Conservation (phyloP, 208 protist genomes). For the Angomonas desouzai region DNA sequence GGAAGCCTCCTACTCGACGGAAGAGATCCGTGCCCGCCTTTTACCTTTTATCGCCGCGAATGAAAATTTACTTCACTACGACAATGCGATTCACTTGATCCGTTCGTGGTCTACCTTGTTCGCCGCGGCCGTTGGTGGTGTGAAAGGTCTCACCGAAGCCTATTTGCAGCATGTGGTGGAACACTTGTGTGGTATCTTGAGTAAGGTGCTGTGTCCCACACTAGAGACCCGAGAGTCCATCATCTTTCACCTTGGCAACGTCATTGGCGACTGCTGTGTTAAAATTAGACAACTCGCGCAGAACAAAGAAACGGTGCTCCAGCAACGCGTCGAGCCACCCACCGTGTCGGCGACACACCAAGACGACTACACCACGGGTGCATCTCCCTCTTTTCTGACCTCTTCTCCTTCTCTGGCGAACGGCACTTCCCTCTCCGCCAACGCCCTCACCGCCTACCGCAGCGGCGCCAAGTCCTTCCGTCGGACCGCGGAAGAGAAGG, state of each 20-base stretch:
- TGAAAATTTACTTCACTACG: not conserved
- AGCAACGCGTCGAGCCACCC: not conserved
- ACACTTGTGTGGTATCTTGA: not conserved
- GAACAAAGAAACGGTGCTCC: not conserved
- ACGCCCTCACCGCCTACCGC: not conserved
- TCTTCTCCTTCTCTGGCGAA: too few relatives aligned
- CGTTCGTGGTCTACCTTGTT: not conserved
- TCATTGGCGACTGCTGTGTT: not conserved
- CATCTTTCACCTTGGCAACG: not conserved
- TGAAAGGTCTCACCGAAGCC: not conserved
- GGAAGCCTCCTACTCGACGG: not conserved
- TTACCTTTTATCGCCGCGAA: slow-evolving; percentile 1
- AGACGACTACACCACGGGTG: not conserved
- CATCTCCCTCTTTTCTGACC: not conserved
- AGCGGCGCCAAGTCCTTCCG: not conserved
- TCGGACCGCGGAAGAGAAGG: not conserved
- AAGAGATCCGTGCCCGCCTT: not conserved
- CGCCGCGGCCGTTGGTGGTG: not conserved
- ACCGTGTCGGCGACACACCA: not conserved
- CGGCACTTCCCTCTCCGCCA: too few relatives aligned
- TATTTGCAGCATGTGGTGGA: not conserved
- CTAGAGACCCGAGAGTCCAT: slow-evolving; percentile 2
- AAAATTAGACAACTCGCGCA: not conserved
- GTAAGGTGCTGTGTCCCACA: not conserved
- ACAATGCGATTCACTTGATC: slow-evolving; percentile 1